phyloP scores from a whole-genome alignment of 2,329 filamentous ascomycete species.

The Exophiala spinifera region DNA sequence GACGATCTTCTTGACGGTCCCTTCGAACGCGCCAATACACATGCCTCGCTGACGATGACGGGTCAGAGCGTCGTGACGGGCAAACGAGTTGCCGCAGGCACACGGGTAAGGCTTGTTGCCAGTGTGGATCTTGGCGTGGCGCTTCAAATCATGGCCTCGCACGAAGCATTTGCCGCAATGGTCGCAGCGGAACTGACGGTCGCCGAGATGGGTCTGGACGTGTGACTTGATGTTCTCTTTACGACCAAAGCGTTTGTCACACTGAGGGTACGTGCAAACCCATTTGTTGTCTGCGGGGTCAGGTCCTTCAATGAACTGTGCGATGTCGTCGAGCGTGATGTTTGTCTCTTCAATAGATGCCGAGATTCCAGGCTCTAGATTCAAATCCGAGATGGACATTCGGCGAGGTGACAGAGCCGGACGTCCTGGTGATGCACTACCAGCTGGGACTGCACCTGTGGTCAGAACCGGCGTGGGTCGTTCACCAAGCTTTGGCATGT shows the following conservation, averaged over 20 bases:
- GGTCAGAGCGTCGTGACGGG: conserved; percentile 90
- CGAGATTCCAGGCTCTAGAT: conserved; percentile 55
- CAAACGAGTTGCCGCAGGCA: conserved; percentile 90
- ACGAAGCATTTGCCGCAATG: conserved; percentile 95
- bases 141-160: conserved; percentile 92
- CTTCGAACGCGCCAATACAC: conserved; percentile 93
- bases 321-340: conserved; percentile 80
- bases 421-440: conserved; percentile 34
- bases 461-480: conserved; percentile 24
- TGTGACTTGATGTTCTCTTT: conserved; percentile 99
- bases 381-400: conserved; percentile 47
- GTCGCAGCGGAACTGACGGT: conserved; percentile 91
- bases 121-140: conserved; percentile 95
- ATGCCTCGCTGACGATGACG: conserved; percentile 92
- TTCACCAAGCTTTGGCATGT: conserved; percentile 19
- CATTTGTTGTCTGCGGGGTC: conserved; percentile 73
- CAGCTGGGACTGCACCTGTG: conserved; percentile 18
- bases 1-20: conserved; percentile 63
- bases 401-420: conserved; percentile 41
- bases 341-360: conserved; percentile 73
- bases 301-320: conserved; percentile 69
- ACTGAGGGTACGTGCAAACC: conserved; percentile 72
- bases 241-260: conserved; percentile 86
- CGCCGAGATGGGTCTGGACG: conserved; percentile 95
- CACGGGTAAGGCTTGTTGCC: conserved; percentile 94